Base-by-base conservation (phyloP, 257 asterid genomes). In the Schizonepeta tenuifolia region DNA sequence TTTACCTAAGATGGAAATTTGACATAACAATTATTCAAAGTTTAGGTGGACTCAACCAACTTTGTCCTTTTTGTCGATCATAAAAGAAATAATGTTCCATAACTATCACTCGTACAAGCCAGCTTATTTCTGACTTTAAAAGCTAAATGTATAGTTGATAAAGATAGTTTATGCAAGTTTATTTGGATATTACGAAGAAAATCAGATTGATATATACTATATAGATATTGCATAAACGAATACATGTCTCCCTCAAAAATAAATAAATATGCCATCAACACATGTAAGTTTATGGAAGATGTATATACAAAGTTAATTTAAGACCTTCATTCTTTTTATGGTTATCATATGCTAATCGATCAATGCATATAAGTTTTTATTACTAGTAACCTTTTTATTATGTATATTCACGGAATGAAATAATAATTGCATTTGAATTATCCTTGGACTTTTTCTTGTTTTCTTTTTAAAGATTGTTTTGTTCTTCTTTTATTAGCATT, bases 21-120 rank as follows among this genome's bases (percentile, higher is more conserved):
- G 66, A 8, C 66, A 60, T 33, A 40, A 64, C 55, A 64, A 43
- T 20, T 20, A 64, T 64, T 64, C 69, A 64, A 64, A 43, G 50
- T 40, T 64, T 64, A 41, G 69, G 55, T 64, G 55, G 69, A 64
- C 21, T 64, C 55, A 41, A 64, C 69, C 13, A 64, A 64, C 69
- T 21, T 62, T 18, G 33, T 62, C 68, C 68, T 62, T 38, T 64
- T 41, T 43, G 69, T 40, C 69, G 54, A 21, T 2, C 55, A 5
- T 11, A 43, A 64, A 64, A 41, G 21, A 64, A 64, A 64, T 64
- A 64, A 64, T 64, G 21, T 22, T 20, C 6, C 69, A 64, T 64
- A 6, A 62, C 50, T 20, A 62, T 62, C 68, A 62, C 26, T 62
- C 1, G 54, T 21, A 64, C 69, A 7, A 18, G 6, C 35, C 50